Evolutionary conservation across 1,284 basidiomycete genomes (phyloP).

Genomic region (Trichosporon asahii): DNA sequence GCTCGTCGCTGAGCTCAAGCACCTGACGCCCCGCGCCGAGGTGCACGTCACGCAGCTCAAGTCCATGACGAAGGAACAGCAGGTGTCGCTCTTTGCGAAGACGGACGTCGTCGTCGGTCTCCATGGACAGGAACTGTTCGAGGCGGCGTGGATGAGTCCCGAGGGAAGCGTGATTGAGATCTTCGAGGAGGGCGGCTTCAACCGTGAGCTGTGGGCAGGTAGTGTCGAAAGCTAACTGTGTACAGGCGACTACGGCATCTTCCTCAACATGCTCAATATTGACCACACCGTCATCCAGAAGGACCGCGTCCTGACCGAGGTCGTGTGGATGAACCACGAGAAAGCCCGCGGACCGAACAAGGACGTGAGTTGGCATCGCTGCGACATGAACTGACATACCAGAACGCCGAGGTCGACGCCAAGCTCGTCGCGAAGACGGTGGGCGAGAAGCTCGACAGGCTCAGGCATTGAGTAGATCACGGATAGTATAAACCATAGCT

Average conservation of each 20-base stretch:
- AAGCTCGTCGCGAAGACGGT: slow-evolving; percentile 23
- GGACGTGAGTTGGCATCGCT: slow-evolving; percentile 4
- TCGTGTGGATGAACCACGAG: slow-evolving; percentile 9
- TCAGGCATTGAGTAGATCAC: background rate
- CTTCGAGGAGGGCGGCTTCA: slow-evolving; percentile 32
- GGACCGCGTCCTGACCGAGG: slow-evolving; percentile 13
- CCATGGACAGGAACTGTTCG: slow-evolving; percentile 35
- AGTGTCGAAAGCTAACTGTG: background rate
- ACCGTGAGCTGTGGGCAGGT: slow-evolving; percentile 28
- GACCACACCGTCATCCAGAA: slow-evolving; percentile 37
- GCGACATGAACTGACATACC: background rate
- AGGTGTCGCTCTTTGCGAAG: slow-evolving; percentile 36
- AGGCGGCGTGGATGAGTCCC: slow-evolving; percentile 40
- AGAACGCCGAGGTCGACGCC: slow-evolving; percentile 15
- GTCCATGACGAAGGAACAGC: slow-evolving; percentile 36
- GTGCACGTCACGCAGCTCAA: slow-evolving; percentile 40
- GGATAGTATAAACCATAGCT: background rate
- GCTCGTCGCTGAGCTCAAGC: slow-evolving; percentile 37
- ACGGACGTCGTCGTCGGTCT: slow-evolving; percentile 42
- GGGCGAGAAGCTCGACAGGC: slow-evolving; percentile 13
- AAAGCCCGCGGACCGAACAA: slow-evolving; percentile 9
- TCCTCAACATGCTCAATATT: slow-evolving; percentile 36
- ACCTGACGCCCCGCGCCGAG: slow-evolving; percentile 40
- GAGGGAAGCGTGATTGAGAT: slow-evolving; percentile 31
- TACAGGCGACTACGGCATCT: slow-evolving; percentile 36